Conservation (phyloP, 768 basidiomycete genomes). For the Pleurotus tuber-regium region DNA sequence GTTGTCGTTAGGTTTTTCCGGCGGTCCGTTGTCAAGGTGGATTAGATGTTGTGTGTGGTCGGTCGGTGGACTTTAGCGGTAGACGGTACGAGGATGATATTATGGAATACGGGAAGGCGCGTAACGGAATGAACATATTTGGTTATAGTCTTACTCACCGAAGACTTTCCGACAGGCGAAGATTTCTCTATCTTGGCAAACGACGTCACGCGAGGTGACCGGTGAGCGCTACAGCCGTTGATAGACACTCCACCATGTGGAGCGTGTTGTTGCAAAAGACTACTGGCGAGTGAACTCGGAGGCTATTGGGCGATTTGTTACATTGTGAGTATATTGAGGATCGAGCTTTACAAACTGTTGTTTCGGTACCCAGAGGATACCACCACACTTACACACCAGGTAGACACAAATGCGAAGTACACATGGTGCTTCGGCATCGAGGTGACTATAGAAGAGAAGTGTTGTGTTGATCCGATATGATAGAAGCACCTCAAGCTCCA, state of each 20-base stretch:
- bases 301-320: background rate
- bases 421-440: background rate
- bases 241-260: constrained; percentile 6
- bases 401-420: too few relatives aligned
- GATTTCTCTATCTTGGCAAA: background rate
- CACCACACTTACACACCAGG: background rate
- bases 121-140: background rate
- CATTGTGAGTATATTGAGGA: background rate
- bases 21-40: background rate
- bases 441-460: background rate
- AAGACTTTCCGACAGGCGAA: constrained; percentile 1
- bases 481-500: constrained; percentile 6
- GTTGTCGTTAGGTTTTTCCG: constrained; percentile 1
- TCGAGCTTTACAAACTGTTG: background rate
- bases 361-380: background rate
- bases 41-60: background rate
- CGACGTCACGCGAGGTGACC: background rate
- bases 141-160: background rate
- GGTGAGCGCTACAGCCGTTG: background rate
- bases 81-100: background rate
- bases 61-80: too few relatives aligned
- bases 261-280: background rate
- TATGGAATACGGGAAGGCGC: background rate
- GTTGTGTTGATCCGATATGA: constrained; percentile 4
- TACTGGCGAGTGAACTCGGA: background rate